Percentiles rank a stretch among this genome's conserved stretches.
phyloP scores from a whole-genome alignment of 441 rosid genomes.

The Euphorbia neoarborescens region DNA sequence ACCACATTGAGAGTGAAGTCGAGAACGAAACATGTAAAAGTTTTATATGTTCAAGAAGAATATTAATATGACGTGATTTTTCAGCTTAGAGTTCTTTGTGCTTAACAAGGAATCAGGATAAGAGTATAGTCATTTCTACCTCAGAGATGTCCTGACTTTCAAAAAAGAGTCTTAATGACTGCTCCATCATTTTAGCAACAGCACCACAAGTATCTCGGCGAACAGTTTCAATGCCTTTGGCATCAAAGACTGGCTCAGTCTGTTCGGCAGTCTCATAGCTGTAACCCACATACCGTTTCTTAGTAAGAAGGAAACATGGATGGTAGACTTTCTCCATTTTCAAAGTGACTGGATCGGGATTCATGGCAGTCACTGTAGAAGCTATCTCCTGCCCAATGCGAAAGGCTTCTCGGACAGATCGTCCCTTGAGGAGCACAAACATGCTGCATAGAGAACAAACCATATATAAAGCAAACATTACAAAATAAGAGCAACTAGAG shows the following conservation, averaged over 20 bases:
- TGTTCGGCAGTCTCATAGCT: constrained; percentile 80
- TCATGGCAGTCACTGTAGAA: constrained; percentile 73
- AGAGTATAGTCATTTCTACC: constrained; percentile 32
- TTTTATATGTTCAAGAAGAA: neutral
- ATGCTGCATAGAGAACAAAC: constrained; percentile 48
- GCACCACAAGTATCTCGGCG: constrained; percentile 88
- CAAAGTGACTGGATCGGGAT: constrained; percentile 82
- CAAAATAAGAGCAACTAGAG: neutral
- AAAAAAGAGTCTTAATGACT: constrained; percentile 71
- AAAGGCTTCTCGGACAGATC: constrained; percentile 61
- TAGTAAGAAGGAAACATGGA: constrained; percentile 89
- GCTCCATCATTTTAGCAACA: constrained; percentile 85
- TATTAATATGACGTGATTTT: constrained; percentile 10
- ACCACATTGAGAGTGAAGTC: neutral
- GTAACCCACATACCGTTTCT: constrained; percentile 95
- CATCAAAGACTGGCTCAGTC: constrained; percentile 71
- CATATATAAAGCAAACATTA: constrained; percentile 16
- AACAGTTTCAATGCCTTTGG: constrained; percentile 96
- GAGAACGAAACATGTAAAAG: neutral
- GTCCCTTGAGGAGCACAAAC: constrained; percentile 89
- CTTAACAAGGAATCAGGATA: neutral
- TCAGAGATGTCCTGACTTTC: constrained; percentile 53
- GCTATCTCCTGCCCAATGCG: constrained; percentile 77
- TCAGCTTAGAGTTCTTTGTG: constrained; percentile 7
- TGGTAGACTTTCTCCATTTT: constrained; percentile 96